These are phyloP conservation scores for Echeveria elegans DNA, from an alignment of 164 flowering plant genomes.

Conservation along the genomic window DNA sequence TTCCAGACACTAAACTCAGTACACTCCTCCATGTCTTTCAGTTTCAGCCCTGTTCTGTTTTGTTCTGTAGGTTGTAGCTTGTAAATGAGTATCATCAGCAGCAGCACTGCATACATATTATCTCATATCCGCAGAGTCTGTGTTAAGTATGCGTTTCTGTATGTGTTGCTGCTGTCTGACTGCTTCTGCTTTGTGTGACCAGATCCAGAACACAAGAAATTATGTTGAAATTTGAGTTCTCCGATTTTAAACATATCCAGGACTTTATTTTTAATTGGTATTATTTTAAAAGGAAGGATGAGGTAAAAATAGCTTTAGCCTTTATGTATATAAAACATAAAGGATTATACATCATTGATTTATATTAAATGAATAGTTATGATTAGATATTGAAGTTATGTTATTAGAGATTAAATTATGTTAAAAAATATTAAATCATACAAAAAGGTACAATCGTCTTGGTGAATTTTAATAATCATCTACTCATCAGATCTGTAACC, in stretches of 20 bases:
- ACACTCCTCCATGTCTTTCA: no score
- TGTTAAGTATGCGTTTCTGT: background rate
- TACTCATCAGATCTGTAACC: no score
- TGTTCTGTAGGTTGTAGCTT: background rate
- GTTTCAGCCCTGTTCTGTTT: background rate
- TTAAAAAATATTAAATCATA: no score
- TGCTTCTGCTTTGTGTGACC: background rate
- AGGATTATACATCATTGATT: no score
- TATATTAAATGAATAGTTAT: no score
- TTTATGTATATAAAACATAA: no score
- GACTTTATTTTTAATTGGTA: background rate
- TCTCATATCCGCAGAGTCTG: background rate
- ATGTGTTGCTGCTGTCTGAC: background rate
- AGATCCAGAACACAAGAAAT: conserved; percentile 1
- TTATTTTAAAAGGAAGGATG: no score
- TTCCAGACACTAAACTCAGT: conserved; percentile 11
- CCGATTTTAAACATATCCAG: background rate
- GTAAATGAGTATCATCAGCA: background rate
- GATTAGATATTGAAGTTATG: no score
- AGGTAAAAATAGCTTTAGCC: no score
- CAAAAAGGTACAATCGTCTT: no score
- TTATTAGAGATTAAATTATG: no score
- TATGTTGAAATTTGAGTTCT: background rate
- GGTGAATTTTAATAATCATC: no score
- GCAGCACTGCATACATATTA: background rate